A percentile compares a stretch with the other conserved stretches of the same genome.
Evolutionary conservation across 2,329 filamentous ascomycete genomes (phyloP).

Genomic region (Colletotrichum theobromicola): DNA sequence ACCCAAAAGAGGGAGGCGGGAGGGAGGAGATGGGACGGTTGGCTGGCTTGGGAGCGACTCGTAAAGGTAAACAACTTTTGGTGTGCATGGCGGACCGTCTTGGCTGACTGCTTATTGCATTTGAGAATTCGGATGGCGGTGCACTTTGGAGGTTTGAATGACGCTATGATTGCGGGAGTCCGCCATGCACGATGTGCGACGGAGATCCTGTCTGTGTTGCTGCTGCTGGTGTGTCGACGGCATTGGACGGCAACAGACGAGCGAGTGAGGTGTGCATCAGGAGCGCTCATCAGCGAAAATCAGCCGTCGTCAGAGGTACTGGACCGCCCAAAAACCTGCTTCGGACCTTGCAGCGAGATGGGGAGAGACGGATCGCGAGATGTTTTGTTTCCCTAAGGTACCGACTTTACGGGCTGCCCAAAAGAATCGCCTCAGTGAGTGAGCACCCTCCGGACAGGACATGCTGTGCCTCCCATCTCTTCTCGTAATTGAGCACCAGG

Average conservation of each 20-base stretch:
- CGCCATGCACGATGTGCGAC: neutral
- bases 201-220: conserved; percentile 10
- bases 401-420: neutral
- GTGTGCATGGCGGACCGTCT: neutral
- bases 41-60: neutral
- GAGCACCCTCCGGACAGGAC: neutral
- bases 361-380: neutral
- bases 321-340: neutral
- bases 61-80: neutral
- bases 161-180: conserved; percentile 17
- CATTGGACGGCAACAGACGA: neutral
- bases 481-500: neutral
- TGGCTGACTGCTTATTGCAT: neutral
- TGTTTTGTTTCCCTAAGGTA: neutral
- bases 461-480: neutral
- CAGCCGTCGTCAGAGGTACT: neutral
- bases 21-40: neutral
- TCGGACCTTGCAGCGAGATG: neutral
- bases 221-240: neutral
- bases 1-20: neutral
- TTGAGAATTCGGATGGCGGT: conserved; percentile 5
- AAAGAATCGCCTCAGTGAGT: neutral
- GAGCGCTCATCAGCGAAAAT: neutral
- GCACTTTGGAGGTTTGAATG: neutral
- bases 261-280: neutral